Base-by-base conservation (phyloP, 805 yeast species). In the Ascoidea asiatica region DNA sequence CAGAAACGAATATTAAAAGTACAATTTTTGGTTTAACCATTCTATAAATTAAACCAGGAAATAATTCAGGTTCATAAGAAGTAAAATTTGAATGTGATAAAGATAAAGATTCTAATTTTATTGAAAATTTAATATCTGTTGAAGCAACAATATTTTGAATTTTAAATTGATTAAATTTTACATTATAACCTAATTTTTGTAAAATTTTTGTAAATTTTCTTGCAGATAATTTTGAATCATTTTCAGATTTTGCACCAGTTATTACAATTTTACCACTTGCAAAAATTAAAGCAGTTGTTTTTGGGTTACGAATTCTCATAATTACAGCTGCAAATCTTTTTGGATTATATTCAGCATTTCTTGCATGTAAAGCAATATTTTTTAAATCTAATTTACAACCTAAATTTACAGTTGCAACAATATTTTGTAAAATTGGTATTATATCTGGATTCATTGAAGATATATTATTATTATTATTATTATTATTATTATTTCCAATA, bases 251-350 rank as follows among this genome's bases (percentile, higher is more conserved):
- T 20, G 98, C 98, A 75, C 98, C 98, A 23, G 97, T 92, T 15
- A 92, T 98, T 53, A 92, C 98, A 98, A 92, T 92, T 64, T 92
- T 92, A 57, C 98, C 98, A 2, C 97, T 87, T 1, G 98, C 98
- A 63, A 92, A 92, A 52, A 92, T 92, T 53, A 92, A 72, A 0
- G 98, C 97, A 2, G 98, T 92, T 1, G 98, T 92, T 63, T 92
- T 92, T 17, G 98, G 98, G 63, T 92, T 98, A 65, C 98, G 78
- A 55, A 92, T 92, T 73, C 98, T 85, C 98, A 92, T 92, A 55
- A 92, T 92, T 42, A 92, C 98, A 47, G 98, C 98, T 11, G 98
- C 98, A 69, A 92, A 92, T 69, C 98, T 15, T 15, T 84, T 87
- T 43, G 98, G 98, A 57, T 92, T 92, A 66, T 92, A 92, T 63